Base-by-base conservation (phyloP, 2,329 filamentous ascomycete genomes). In the Colletotrichum sp. region DNA sequence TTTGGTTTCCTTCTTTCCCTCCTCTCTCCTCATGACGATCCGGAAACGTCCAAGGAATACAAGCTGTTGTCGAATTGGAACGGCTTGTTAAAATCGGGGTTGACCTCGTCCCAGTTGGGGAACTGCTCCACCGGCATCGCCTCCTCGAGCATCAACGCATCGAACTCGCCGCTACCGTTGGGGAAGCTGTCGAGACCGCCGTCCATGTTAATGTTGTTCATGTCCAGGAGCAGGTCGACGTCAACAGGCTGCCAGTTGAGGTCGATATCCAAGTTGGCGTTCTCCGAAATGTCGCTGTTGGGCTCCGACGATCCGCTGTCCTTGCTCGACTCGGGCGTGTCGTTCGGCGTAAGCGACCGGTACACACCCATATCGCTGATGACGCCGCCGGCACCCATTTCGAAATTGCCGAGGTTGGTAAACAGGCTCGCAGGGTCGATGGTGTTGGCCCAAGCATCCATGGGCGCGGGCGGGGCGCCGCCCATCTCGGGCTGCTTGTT, bases 241-340 rank as follows among this genome's bases (percentile, higher is more conserved):
- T 89, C 88, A n/a, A 90, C 84, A 13, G 86, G 85, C 60, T 85
- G 85, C 89, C 89, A 92, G 63, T 85, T 83, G 32, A 90, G 80
- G 36, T 88, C 89, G 66, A 92, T 88, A 59, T 92, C 91, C 16
- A 92, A 84, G 18, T 84, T 82, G 5, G 88, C 86, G 7, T 86
- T 86, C 72, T 93, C 92, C 4, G 90, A 88, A 21, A 93, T 89
- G 78, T 93, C 92, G 80, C 91, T 93, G 76, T 89, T 92, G 12
- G 90, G 90, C 79, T 93, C 91, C 55, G 91, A 92, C 10, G 85
- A 82, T 6, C 89, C 88, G 78, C 88, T 89, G 72, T 93, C 91
- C 81, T 92, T 92, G 82, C 87, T 90, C 3, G 91, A 93, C 78
- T 93, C 92, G 1, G 92, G 92, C 9, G 92, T 93, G 80, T 93